These are phyloP conservation scores for Neurospora sp. DNA, from an alignment of 495 filamentous ascomycete species.

Conservation along the genomic window DNA sequence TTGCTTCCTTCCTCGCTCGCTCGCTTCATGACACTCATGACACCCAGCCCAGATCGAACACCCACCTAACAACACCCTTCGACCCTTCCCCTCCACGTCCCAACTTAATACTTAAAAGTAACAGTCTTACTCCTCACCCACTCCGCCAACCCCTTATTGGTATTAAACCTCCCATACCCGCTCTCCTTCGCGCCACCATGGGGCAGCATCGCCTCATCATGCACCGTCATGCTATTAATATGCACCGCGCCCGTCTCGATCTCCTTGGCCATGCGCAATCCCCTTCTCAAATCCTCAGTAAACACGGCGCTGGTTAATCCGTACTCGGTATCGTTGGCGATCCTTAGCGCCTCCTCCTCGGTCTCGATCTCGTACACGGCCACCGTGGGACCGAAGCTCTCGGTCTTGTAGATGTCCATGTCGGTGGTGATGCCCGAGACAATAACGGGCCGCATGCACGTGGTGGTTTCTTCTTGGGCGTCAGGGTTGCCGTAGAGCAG, in stretches of 20 bases:
- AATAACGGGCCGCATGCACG: conserved; percentile 62
- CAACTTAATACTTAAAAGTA: conserved; percentile 48
- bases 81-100: background rate
- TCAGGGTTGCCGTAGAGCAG: conserved; percentile 49
- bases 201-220: conserved; percentile 70
- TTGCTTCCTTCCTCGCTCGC: background rate
- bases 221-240: conserved; percentile 77
- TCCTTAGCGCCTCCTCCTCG: conserved; percentile 59
- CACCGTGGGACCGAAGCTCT: conserved; percentile 77
- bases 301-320: conserved; percentile 83
- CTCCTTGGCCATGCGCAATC: conserved; percentile 61
- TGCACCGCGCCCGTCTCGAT: conserved; percentile 81
- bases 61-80: background rate
- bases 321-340: conserved; percentile 77
- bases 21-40: background rate
- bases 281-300: conserved; percentile 65
- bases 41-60: background rate
- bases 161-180: conserved; percentile 62
- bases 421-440: conserved; percentile 58
- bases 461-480: conserved; percentile 34
- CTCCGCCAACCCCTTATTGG: conserved; percentile 47
- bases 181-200: conserved; percentile 83
- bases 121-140: conserved; percentile 80
- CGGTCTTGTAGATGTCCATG: conserved; percentile 75
- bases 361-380: conserved; percentile 43